Percentiles rank a stretch among this genome's conserved stretches.
phyloP scores from a whole-genome alignment of 2,329 filamentous ascomycete species.

The Metarhizium sp. region DNA sequence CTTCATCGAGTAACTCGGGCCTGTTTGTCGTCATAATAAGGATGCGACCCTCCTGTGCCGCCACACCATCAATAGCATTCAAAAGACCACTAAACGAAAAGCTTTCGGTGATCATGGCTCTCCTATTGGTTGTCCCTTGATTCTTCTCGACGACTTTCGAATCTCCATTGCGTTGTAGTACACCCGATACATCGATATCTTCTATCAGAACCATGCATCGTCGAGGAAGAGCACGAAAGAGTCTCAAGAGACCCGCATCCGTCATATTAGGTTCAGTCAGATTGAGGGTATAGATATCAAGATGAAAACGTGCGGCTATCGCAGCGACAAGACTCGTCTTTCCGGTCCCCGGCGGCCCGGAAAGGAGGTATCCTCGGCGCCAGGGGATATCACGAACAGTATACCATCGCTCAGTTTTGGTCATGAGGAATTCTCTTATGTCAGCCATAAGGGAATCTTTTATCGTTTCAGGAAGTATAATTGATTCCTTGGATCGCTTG shows the following conservation, averaged over 20 bases:
- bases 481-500: slow-evolving; percentile 62
- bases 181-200: slow-evolving; percentile 58
- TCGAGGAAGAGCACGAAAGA: slow-evolving; percentile 53
- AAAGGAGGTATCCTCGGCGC: slow-evolving; percentile 66
- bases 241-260: slow-evolving; percentile 48
- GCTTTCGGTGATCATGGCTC: slow-evolving; percentile 15
- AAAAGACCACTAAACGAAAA: slow-evolving; percentile 72
- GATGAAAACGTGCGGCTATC: slow-evolving; percentile 54
- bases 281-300: slow-evolving; percentile 56
- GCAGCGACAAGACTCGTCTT: slow-evolving; percentile 62
- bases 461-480: slow-evolving; percentile 59
- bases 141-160: neutral
- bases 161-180: slow-evolving; percentile 36
- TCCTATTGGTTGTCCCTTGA: too few relatives aligned
- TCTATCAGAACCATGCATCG: slow-evolving; percentile 59
- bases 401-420: slow-evolving; percentile 63
- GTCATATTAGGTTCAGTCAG: slow-evolving; percentile 48
- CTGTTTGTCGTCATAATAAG: slow-evolving; percentile 79
- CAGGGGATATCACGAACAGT: slow-evolving; percentile 67
- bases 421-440: slow-evolving; percentile 70
- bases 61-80: slow-evolving; percentile 77
- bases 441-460: slow-evolving; percentile 60
- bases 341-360: slow-evolving; percentile 66
- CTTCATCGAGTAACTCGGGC: slow-evolving; percentile 62
- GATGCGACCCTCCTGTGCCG: slow-evolving; percentile 67